Conservation (phyloP, 1,284 basidiomycete species). For the Rhizoctonia solani region DNA sequence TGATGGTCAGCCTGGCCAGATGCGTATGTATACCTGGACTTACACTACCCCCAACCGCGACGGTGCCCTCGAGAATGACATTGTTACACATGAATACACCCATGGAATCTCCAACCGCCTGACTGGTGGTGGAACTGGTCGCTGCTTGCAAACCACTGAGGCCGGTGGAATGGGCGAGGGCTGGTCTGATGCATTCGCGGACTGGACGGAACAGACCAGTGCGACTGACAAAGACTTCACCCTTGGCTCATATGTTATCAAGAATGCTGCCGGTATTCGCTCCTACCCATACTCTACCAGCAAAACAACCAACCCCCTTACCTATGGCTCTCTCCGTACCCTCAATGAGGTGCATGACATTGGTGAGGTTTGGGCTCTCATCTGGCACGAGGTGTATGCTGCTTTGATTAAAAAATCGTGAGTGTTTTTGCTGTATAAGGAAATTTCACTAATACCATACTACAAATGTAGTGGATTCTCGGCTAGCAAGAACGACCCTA, state of each 20-base stretch:
- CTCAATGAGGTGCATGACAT: constrained; percentile 31
- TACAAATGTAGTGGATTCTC: neutral
- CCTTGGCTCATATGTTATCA: constrained; percentile 3
- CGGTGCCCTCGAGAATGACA: constrained; percentile 33
- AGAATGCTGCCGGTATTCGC: constrained; percentile 7
- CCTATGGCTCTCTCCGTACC: constrained; percentile 5
- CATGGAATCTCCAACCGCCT: constrained; percentile 32
- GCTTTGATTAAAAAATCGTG: constrained; percentile 29
- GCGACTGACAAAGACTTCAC: constrained; percentile 14
- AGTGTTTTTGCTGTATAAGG: neutral
- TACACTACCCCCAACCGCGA: constrained; percentile 29
- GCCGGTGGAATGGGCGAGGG: constrained; percentile 37
- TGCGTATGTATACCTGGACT: constrained; percentile 34
- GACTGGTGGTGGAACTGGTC: constrained; percentile 29
- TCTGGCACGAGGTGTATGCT: constrained; percentile 15
- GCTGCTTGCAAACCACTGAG: constrained; percentile 32
- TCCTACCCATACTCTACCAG: constrained; percentile 28
- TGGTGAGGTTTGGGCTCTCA: constrained; percentile 34
- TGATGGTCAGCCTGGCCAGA: constrained; percentile 21
- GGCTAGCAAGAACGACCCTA: neutral
- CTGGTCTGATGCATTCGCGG: constrained; percentile 24
- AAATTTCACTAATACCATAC: neutral
- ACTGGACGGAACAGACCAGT: constrained; percentile 18
- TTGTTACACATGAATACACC: constrained; percentile 32
- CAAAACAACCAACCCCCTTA: constrained; percentile 18